Evolutionary conservation across 2,329 filamentous ascomycete genomes (phyloP), one percentile per base, ranked within the genome.

Genomic region (Sclerotinia minor): DNA sequence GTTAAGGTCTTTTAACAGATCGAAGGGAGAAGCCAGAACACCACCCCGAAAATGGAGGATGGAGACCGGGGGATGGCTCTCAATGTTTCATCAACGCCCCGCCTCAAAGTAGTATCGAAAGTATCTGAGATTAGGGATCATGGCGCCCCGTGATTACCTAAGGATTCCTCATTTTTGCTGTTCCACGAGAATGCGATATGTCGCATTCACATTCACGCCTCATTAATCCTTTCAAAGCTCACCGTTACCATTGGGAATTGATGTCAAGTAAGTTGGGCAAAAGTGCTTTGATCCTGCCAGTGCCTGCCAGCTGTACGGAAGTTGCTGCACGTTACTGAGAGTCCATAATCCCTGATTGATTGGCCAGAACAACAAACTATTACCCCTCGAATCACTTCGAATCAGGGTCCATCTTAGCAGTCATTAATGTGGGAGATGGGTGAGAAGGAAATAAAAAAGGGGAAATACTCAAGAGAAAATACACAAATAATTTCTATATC

Each of bases 381-480:
- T 66, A 66, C 64, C 64, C 64, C 64, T 66, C 64, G 64, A 66
- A 64, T 38, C 29, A 52, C 24, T 59, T 59, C 49, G 29, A 64
- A 66, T 66, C 54, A 60, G 64, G 64, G 64, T 52, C 64, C 54
- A 66, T 66, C 32, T 65, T 38, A 44, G 45, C 19, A 63, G 47
- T 64, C 29, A 59, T 50, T 38, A 44, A 29, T 52, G 44, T 59
- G 32, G 32, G 64, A 66, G 52, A 32, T 45, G 21, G 21, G 8
- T 38, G 29, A 49, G 29, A 49, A 66, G 54, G 24, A 66, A 29
- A 49, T 15, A n/a, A 52, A 60, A 54, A 49, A 52, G 29, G 53
- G 53, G 54, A 50, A 65, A 26, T n/a, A 45, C 57, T 45, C 17
- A 26, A 41, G 50, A 38, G 45, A 35, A 50, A 41, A 41, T 61